A percentile compares a stretch with the other conserved stretches of the same genome.
phyloP scores from a whole-genome alignment of 352 stramenopile genomes.

The Phytophthora fragariae region DNA sequence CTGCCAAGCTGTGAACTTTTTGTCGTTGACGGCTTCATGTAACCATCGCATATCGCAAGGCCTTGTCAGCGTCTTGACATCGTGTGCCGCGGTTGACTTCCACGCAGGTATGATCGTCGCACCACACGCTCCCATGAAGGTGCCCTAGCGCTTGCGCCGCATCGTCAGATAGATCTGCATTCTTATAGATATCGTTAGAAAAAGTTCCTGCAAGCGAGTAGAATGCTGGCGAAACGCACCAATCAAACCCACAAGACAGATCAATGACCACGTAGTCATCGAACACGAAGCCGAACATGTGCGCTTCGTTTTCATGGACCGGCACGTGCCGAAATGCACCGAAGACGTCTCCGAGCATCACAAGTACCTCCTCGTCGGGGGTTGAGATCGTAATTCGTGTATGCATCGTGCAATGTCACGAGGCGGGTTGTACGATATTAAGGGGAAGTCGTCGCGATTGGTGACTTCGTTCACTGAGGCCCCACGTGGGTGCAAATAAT shows the following conservation, averaged over 20 bases:
- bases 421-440: constrained; percentile 20
- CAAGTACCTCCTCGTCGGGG: constrained; percentile 5
- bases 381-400: constrained; percentile 1
- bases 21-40: constrained; percentile 19
- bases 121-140: constrained; percentile 27
- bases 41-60: constrained; percentile 16
- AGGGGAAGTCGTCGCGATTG: not conserved
- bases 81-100: constrained; percentile 16
- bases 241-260: constrained; percentile 12
- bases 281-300: constrained; percentile 33
- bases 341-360: constrained; percentile 37
- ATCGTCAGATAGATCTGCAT: not conserved
- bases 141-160: not conserved
- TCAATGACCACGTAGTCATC: constrained; percentile 37
- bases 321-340: constrained; percentile 42
- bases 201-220: constrained; percentile 20
- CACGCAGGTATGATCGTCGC: constrained; percentile 31
- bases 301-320: constrained; percentile 13
- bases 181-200: constrained; percentile 27
- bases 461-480: constrained; percentile 30
- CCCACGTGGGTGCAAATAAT: constrained; percentile 17
- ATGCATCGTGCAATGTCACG: constrained; percentile 29
- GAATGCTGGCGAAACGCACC: constrained; percentile 32
- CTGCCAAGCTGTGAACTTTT: constrained; percentile 17
- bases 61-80: constrained; percentile 2